Percentiles rank a stretch among this genome's conserved stretches.
Evolutionary conservation across 352 stramenopile genomes (phyloP).

Genomic region (Phytopythium montanum): DNA sequence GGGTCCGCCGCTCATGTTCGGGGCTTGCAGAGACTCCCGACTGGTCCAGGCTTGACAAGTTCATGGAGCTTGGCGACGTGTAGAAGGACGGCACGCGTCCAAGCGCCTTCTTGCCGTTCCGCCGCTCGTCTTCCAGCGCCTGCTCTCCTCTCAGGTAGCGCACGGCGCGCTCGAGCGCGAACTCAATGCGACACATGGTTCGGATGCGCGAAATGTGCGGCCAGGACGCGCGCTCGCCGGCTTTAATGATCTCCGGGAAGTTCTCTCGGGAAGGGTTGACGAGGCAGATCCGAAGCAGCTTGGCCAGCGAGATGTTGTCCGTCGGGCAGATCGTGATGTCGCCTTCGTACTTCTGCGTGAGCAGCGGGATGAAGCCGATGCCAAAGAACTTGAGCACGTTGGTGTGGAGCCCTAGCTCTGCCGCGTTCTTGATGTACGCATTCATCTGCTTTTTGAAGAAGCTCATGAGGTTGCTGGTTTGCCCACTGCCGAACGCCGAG

Average conservation of each 20-base stretch:
- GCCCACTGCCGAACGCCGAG: slow-evolving; percentile 62
- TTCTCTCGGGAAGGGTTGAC: slow-evolving; percentile 69
- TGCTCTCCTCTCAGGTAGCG: slow-evolving; percentile 79
- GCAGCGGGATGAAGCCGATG: slow-evolving; percentile 72
- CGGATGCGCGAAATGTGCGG: slow-evolving; percentile 94
- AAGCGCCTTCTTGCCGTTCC: slow-evolving; percentile 64
- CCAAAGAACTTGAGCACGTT: slow-evolving; percentile 82
- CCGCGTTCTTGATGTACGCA: slow-evolving; percentile 86
- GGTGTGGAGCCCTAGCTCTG: slow-evolving; percentile 82
- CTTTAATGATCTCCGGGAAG: slow-evolving; percentile 70
- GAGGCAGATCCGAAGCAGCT: slow-evolving; percentile 76
- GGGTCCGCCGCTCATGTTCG: slow-evolving; percentile 14
- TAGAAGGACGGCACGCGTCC: slow-evolving; percentile 86
- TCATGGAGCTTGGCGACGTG: slow-evolving; percentile 84
- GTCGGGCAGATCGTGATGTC: slow-evolving; percentile 97
- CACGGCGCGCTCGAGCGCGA: slow-evolving; percentile 92
- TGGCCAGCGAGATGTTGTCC: slow-evolving; percentile 83
- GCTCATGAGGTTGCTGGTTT: slow-evolving; percentile 82
- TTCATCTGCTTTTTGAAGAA: slow-evolving; percentile 96
- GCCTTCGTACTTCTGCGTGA: slow-evolving; percentile 96
- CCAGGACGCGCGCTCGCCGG: slow-evolving; percentile 92
- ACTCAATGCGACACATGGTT: slow-evolving; percentile 95
- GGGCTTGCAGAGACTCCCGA: slow-evolving; percentile 10
- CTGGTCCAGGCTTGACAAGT: slow-evolving; percentile 71
- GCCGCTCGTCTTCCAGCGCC: slow-evolving; percentile 73